These are phyloP conservation scores for Vigna nakashimae DNA, from an alignment of 306 rosid genomes.

Conservation along the genomic window DNA sequence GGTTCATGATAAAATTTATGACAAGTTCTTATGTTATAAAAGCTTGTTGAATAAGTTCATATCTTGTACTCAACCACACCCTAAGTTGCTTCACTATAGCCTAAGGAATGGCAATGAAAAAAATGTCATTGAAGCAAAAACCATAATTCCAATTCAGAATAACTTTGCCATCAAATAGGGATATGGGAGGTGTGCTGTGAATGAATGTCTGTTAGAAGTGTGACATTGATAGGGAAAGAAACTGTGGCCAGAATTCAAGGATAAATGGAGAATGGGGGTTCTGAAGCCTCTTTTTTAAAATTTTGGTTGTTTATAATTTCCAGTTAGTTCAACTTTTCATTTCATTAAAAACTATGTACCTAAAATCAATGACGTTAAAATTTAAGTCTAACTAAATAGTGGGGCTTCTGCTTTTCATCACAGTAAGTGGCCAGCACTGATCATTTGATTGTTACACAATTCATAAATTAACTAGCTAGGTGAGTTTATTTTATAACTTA, in stretches of 20 bases:
- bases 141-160: background rate
- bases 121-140: background rate
- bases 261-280: background rate
- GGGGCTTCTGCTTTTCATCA: constrained; percentile 2
- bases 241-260: background rate
- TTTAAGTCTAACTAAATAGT: constrained; percentile 2
- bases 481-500: background rate
- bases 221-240: background rate
- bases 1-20: background rate
- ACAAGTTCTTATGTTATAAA: background rate
- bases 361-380: background rate
- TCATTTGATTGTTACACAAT: background rate
- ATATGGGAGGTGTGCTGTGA: background rate
- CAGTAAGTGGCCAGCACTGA: background rate
- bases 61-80: background rate
- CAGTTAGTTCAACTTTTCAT: constrained; percentile 4
- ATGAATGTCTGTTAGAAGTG: background rate
- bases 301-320: background rate
- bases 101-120: background rate
- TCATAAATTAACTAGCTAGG: background rate
- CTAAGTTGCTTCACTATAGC: background rate
- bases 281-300: background rate
- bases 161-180: background rate
- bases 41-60: background rate
- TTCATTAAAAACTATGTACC: background rate